Percentiles rank a stretch among this genome's conserved stretches.
These are phyloP conservation scores for Tricladium varicosporioides DNA, from an alignment of 2,329 filamentous ascomycete species.

Conservation along the genomic window DNA sequence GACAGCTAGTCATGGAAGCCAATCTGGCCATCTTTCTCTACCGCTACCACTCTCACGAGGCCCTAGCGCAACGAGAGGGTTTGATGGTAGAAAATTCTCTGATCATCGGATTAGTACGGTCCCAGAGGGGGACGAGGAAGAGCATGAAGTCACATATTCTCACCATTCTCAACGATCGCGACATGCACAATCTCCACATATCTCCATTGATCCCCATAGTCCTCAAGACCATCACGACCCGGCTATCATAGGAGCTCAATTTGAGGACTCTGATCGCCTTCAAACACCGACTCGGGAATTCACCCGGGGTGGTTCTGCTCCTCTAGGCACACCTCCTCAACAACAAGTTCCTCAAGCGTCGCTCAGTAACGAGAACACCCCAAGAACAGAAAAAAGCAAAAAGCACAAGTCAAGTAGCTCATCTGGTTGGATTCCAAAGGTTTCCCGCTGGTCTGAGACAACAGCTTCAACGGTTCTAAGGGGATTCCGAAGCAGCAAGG, in stretches of 20 bases:
- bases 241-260: conserved; percentile 50
- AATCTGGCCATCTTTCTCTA: conserved; percentile 73
- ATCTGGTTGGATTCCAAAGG: conserved; percentile 80
- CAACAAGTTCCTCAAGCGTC: conserved; percentile 37
- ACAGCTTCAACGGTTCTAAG: conserved; percentile 84
- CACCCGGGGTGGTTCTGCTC: conserved; percentile 51
- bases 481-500: conserved; percentile 67
- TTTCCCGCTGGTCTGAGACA: conserved; percentile 96
- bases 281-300: conserved; percentile 59
- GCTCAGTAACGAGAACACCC: conserved; percentile 78
- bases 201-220: background rate
- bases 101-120: conserved; percentile 90
- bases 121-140: conserved; percentile 70
- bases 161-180: background rate
- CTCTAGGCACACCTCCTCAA: conserved; percentile 59
- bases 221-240: conserved; percentile 43
- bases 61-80: conserved; percentile 37
- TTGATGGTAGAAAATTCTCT: conserved; percentile 52
- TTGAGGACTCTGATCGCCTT: conserved; percentile 57
- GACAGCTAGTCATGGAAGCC: conserved; percentile 67
- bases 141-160: conserved; percentile 31
- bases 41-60: conserved; percentile 50
- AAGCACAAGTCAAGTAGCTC: conserved; percentile 88
- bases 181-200: background rate
- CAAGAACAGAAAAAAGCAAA: conserved; percentile 66